Conservation (phyloP, 73 alveolate species). For the Tetrahymena elliotti region DNA sequence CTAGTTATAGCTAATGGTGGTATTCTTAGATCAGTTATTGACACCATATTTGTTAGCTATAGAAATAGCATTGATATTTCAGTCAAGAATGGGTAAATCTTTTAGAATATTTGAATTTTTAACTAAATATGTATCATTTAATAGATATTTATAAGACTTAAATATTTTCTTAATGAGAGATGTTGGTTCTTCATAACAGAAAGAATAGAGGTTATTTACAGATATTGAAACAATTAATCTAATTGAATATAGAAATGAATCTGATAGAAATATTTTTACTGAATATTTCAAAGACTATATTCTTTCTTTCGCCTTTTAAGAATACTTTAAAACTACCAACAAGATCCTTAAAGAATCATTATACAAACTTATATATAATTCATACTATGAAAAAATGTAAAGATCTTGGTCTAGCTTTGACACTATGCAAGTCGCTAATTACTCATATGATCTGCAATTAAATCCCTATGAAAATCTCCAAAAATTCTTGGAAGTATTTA, state of each 20-base stretch:
- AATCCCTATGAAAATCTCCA: not conserved
- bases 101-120: not conserved
- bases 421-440: not conserved
- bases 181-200: not conserved
- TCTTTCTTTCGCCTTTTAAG: not conserved
- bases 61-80: not conserved
- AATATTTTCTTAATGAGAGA: not conserved
- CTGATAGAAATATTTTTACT: not conserved
- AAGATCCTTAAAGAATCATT: not conserved
- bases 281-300: not conserved
- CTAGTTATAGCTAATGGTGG: not conserved
- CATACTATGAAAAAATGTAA: not conserved
- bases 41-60: not conserved
- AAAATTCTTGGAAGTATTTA: not conserved
- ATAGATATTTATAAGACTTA: not conserved
- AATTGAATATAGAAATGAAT: not conserved
- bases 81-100: not conserved
- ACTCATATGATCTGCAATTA: not conserved
- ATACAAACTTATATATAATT: not conserved
- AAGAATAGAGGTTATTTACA: not conserved
- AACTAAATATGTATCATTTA: not conserved
- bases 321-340: not conserved
- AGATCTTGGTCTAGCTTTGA: not conserved
- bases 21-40: not conserved
- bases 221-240: not conserved